phyloP scores from a whole-genome alignment of 2,329 filamentous ascomycete species.

The Chaetothyriales sp. region DNA sequence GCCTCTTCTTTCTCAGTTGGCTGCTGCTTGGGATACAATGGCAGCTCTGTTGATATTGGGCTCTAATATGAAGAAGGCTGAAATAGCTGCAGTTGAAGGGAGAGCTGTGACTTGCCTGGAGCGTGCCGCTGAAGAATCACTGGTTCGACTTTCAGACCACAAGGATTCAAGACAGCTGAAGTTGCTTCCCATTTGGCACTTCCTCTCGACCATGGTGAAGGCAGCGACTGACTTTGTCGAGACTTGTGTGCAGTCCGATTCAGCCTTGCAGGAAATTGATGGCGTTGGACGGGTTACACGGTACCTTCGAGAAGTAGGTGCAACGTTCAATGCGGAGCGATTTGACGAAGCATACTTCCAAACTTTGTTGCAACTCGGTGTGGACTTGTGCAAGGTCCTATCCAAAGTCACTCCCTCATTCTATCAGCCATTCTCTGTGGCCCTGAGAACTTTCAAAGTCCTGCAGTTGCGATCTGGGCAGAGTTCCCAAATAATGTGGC shows the following conservation, averaged over 20 bases:
- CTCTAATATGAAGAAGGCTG: background rate
- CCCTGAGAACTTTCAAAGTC: background rate
- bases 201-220: background rate
- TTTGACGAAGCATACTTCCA: slow-evolving; percentile 41
- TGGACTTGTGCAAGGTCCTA: slow-evolving; percentile 18
- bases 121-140: background rate
- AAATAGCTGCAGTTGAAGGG: background rate
- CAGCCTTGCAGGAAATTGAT: slow-evolving; percentile 1
- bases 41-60: background rate
- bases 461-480: slow-evolving; percentile 3
- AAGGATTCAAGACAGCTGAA: background rate
- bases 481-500: slow-evolving; percentile 16
- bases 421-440: background rate
- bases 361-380: slow-evolving; percentile 35
- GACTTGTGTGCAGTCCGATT: background rate
- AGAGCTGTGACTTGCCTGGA: background rate
- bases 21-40: background rate
- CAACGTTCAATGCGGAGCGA: slow-evolving; percentile 25
- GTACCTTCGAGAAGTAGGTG: slow-evolving; percentile 37
- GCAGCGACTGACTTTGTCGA: background rate
- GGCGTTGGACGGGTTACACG: slow-evolving; percentile 20
- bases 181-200: background rate
- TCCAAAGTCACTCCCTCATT: slow-evolving; percentile 9
- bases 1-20: background rate
- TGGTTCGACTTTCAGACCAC: background rate